These are phyloP conservation scores for Penicillium alfredii DNA, from an alignment of 495 filamentous ascomycete genomes.

Conservation along the genomic window DNA sequence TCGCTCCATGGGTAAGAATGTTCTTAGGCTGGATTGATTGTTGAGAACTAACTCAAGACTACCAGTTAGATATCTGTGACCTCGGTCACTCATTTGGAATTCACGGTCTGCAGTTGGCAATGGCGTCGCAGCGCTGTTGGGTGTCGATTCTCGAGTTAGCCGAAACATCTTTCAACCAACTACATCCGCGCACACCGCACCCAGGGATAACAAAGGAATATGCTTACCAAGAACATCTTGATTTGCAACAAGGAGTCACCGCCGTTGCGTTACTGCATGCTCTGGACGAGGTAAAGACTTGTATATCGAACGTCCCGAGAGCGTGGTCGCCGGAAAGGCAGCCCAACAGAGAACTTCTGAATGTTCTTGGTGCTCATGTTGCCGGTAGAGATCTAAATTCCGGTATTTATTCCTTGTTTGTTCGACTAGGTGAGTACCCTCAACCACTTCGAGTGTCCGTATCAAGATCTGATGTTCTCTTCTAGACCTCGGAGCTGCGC, in stretches of 20 bases:
- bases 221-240: neutral
- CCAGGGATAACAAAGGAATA: neutral
- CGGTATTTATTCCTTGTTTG: constrained; percentile 32
- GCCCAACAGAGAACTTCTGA: constrained; percentile 6
- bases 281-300: constrained; percentile 9
- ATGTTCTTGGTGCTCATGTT: constrained; percentile 13
- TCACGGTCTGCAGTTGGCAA: constrained; percentile 23
- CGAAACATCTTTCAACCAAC: constrained; percentile 15
- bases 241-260: constrained; percentile 6
- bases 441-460: neutral
- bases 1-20: constrained; percentile 31
- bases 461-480: neutral
- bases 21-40: neutral
- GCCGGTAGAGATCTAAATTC: constrained; percentile 18
- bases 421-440: constrained; percentile 26
- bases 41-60: neutral
- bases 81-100: constrained; percentile 30
- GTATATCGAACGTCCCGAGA: constrained; percentile 10
- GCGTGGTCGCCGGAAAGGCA: constrained; percentile 12
- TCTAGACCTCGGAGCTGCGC: constrained; percentile 24
- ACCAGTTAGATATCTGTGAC: constrained; percentile 31
- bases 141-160: constrained; percentile 22
- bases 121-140: constrained; percentile 16
- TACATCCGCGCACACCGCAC: constrained; percentile 1
- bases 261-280: constrained; percentile 8